Evolutionary conservation across 1,284 basidiomycete genomes (phyloP), one percentile per base, ranked within the genome.

Genomic region (Trichosporon coremiiforme): DNA sequence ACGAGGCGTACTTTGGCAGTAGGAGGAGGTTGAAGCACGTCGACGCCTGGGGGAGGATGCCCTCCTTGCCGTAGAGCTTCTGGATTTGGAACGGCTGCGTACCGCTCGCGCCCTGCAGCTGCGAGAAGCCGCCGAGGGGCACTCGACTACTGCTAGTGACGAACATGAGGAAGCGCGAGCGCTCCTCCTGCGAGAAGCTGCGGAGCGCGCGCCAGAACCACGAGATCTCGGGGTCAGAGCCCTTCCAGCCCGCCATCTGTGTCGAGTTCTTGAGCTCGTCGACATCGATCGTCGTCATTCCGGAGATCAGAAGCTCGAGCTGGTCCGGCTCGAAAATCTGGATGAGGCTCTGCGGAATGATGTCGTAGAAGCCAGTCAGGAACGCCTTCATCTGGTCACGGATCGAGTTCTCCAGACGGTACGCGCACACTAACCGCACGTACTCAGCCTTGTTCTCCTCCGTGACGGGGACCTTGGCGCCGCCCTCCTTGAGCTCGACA

Each of bases 121-220:
- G 94, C 35, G 90, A 89, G 82, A 98, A 98, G 17, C 95, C 95
- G 69, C 90, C 92, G 31, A 98, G 87, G 15, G 97, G 97, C 0
- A 99, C 97, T 69, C 95, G 89, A 41, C 94, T 95, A 0, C 95
- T 83, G 35, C 94, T 75, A 88, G 97, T 98, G 41, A 95, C 95
- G 84, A 99, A 99, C 85, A 97, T 97, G 74, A 96, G 86, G 68
- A 95, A 92, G 81, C 98, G 96, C 20, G 95, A 95, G 70, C 95
- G 88, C 84, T 99, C 95, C 77, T 98, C 95, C 66, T 96, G 92
- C 76, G 94, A 95, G 86, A 98, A 98, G 13, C 93, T 95, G 82
- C 98, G 95, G 65, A 99, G 88, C 1, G 96, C 95, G 75, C 97
- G 89, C 97, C 97, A 99, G 91, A 95, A 98, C 95, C 96, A 99